Base-by-base conservation (phyloP, 2,329 filamentous ascomycete species). In the Botryotinia globosa region DNA sequence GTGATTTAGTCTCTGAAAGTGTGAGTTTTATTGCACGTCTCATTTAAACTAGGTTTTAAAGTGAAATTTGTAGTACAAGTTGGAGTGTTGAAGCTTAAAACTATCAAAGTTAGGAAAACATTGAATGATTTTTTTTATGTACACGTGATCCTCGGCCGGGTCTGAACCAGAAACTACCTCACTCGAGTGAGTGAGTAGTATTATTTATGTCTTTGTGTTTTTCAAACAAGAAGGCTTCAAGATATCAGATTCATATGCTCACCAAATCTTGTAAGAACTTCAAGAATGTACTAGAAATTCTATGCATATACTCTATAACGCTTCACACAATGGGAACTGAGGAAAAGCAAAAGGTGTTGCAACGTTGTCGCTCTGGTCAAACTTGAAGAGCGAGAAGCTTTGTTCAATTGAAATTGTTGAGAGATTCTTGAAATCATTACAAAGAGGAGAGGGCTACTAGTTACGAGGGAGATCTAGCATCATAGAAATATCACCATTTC, bases 21-120 rank as follows among this genome's bases (percentile, higher is more conserved):
- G n/a, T 56, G n/a, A 2, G 4, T 29, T 16, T 61, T 39, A 20
- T 61, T 61, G 58, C 58, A 61, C 6, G 22, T 61, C 58, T 61
- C 3, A 39, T 39, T 25, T 22, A n/a, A 61, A n/a, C 48, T 6
- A 12, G 4, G 34, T 5, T 6, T 34, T 12, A 22, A 18, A 32
- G 51, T 29, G 51, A 18, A 8, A 18, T 4, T 29, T 56, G 18
- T 3, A 18, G 6, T 29, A 18, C 2, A 29, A 4, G 14, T 18
- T 3, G 9, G n/a, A 29, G 5, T 56, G 14, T 56, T 14, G 14
- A 56, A 29, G 51, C 51, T 54, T 3, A 54, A 18, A 3, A 4
- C 2, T 29, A 7, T 51, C 4, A 14, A 14, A 2, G 12, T n/a
- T 1, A 8, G n/a, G 0, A 1, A 6, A 0, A 54, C 12, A 0